Percentiles rank a stretch among this genome's conserved stretches.
phyloP scores from a whole-genome alignment of 306 rosid species.

The Mimosa bimucronata region DNA sequence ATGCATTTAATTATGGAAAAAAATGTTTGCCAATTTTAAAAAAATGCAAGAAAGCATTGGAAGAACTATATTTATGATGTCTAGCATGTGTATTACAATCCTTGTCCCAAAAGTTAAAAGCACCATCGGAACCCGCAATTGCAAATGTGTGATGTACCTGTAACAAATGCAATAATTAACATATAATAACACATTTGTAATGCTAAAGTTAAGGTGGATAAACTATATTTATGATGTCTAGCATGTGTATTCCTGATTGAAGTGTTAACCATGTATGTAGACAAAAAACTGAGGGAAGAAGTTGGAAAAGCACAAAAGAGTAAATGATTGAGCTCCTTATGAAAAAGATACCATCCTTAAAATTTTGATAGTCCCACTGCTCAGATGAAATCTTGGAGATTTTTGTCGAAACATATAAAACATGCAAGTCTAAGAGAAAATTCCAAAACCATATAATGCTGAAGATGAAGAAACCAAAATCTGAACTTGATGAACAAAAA shows the following conservation, averaged over 20 bases:
- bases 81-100: constrained; percentile 98
- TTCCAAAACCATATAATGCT: not conserved
- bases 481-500: not conserved
- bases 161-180: not conserved
- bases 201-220: not conserved
- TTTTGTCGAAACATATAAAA: not conserved
- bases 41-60: too few species aligned
- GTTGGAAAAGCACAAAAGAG: not conserved
- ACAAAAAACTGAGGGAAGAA: too few species aligned
- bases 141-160: constrained; percentile 98
- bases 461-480: not conserved
- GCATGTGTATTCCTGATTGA: not conserved
- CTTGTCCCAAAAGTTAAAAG: constrained; percentile 96
- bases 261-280: not conserved
- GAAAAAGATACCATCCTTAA: not conserved
- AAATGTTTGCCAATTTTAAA: not conserved
- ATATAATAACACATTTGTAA: not conserved
- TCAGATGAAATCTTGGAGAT: not conserved
- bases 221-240: not conserved
- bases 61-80: too few species aligned
- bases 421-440: not conserved
- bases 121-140: constrained; percentile 96
- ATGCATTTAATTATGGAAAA: not conserved
- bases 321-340: not conserved
- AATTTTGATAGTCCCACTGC: not conserved